A percentile compares a stretch with the other conserved stretches of the same genome.
These are phyloP conservation scores for Linaria vulgaris DNA, from an alignment of 257 asterid genomes.

Conservation along the genomic window DNA sequence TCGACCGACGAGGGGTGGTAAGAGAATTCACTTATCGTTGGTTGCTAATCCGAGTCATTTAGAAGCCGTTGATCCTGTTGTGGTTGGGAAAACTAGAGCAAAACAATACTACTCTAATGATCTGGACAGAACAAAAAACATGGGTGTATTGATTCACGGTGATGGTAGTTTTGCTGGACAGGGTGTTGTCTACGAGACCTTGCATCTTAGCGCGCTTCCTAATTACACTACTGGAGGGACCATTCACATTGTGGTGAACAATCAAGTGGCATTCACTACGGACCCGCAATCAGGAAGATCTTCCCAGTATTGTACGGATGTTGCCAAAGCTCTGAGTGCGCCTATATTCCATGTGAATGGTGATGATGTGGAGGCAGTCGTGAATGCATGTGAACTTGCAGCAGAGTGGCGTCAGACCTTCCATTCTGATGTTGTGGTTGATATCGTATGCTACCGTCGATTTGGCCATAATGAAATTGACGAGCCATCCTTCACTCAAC, in stretches of 20 bases:
- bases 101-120: constrained; percentile 89
- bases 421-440: constrained; percentile 94
- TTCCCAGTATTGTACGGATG: constrained; percentile 96
- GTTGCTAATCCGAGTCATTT: constrained; percentile 97
- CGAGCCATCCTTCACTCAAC: constrained; percentile 95
- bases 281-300: constrained; percentile 94
- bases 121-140: constrained; percentile 63
- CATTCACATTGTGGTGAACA: constrained; percentile 93
- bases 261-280: constrained; percentile 97
- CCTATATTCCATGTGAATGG: constrained; percentile 98
- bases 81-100: constrained; percentile 91
- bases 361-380: constrained; percentile 95
- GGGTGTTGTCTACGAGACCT: constrained; percentile 96
- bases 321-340: constrained; percentile 88
- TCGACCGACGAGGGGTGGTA: constrained; percentile 96
- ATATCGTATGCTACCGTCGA: constrained; percentile 89
- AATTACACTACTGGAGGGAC: constrained; percentile 96
- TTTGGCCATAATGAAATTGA: constrained; percentile 98
- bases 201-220: constrained; percentile 99
- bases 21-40: constrained; percentile 85
- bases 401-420: constrained; percentile 98
- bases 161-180: constrained; percentile 99
- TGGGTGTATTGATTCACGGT: constrained; percentile 90
- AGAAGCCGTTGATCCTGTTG: constrained; percentile 97
- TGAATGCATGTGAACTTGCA: constrained; percentile 92